Conservation (phyloP, 768 basidiomycete genomes). For the Lactifluus volemus region DNA sequence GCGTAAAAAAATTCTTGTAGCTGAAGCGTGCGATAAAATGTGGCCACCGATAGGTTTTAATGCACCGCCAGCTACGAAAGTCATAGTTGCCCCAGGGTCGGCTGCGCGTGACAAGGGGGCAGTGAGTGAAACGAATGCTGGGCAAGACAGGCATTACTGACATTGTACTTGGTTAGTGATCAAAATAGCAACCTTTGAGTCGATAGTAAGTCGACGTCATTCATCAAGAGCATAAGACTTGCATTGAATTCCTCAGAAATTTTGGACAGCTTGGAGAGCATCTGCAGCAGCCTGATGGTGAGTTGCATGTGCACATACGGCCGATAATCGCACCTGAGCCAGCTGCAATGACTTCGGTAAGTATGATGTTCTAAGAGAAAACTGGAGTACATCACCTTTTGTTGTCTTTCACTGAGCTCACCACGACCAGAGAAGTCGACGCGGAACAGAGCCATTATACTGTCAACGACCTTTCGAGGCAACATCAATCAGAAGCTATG, state of each 20-base stretch:
- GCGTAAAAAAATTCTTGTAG: conserved; percentile 78
- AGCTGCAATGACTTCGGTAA: conserved; percentile 39
- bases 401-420: conserved; percentile 89
- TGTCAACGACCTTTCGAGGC: conserved; percentile 71
- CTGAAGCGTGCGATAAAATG: conserved; percentile 81
- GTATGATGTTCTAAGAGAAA: neutral
- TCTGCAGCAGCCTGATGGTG: conserved; percentile 33
- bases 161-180: conserved; percentile 94
- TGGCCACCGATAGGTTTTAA: conserved; percentile 89
- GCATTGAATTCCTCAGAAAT: conserved; percentile 91
- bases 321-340: conserved; percentile 51
- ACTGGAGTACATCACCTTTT: conserved; percentile 46
- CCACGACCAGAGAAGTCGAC: conserved; percentile 92
- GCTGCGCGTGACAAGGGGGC: conserved; percentile 29
- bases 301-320: neutral
- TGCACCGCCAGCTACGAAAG: conserved; percentile 89
- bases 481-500: neutral
- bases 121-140: neutral
- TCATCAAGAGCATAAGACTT: conserved; percentile 17
- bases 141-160: conserved; percentile 25
- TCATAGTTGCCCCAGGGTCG: conserved; percentile 92
- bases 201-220: conserved; percentile 5
- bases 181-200: conserved; percentile 64
- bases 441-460: conserved; percentile 94
- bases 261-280: conserved; percentile 87